These are phyloP conservation scores for Fusarium chaquense DNA, from an alignment of 2,329 filamentous ascomycete species.

Conservation along the genomic window DNA sequence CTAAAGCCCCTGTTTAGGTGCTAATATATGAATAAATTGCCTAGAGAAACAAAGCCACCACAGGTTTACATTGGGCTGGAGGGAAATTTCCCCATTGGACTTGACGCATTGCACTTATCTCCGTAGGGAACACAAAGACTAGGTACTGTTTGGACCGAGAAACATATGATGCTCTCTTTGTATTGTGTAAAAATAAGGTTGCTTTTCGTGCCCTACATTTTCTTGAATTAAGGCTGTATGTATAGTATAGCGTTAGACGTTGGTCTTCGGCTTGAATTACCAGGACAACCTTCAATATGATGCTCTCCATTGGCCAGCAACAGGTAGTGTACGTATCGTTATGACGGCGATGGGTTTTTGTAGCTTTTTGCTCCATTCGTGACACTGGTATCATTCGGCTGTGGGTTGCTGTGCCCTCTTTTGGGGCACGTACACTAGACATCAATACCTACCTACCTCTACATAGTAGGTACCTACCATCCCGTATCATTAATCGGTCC, in stretches of 20 bases:
- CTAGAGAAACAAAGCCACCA: not conserved
- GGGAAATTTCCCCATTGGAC: not conserved
- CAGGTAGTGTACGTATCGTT: not conserved
- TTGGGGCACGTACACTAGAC: constrained; percentile 6
- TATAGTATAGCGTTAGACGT: too few species aligned
- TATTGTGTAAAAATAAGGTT: too few species aligned
- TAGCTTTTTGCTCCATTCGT: constrained; percentile 13
- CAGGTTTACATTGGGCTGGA: not conserved
- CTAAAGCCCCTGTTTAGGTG: not conserved
- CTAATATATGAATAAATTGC: not conserved
- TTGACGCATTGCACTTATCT: not conserved
- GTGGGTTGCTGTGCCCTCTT: constrained; percentile 13
- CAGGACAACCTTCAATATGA: not conserved
- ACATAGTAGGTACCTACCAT: not conserved
- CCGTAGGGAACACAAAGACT: not conserved
- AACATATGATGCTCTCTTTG: not conserved
- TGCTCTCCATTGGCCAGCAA: not conserved
- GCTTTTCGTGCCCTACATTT: too few species aligned
- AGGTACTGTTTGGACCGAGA: not conserved
- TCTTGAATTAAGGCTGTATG: too few species aligned
- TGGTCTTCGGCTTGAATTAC: too few species aligned
- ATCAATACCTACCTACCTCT: not conserved
- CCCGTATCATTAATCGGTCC: not conserved
- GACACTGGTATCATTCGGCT: not conserved
- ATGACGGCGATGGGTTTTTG: not conserved